phyloP scores from a whole-genome alignment of 202 grass and related monocot genomes.

The Miscanthus sacchariflorus region DNA sequence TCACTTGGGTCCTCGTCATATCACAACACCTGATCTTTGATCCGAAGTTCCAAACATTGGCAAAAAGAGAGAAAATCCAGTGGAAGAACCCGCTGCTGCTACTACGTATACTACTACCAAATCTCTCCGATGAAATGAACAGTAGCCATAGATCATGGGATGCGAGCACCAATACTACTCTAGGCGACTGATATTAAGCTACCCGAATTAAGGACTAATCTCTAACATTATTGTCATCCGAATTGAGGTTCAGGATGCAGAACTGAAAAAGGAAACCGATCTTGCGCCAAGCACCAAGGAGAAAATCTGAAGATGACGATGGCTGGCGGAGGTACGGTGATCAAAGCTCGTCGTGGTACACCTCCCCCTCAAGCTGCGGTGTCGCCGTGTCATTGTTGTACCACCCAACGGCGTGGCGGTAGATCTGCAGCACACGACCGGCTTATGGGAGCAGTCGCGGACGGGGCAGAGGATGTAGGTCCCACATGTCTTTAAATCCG shows the following conservation, averaged over 20 bases:
- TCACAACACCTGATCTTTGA: not conserved
- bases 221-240: not conserved
- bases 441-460: not conserved
- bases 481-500: no score
- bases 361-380: not conserved
- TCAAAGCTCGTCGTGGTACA: not conserved
- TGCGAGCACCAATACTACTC: not conserved
- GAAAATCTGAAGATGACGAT: not conserved
- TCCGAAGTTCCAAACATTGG: no score
- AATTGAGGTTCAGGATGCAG: not conserved
- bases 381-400: not conserved
- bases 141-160: not conserved
- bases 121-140: not conserved
- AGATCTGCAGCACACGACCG: not conserved
- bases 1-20: no score
- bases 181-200: not conserved
- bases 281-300: not conserved
- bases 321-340: not conserved
- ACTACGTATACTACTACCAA: not conserved
- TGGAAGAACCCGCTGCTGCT: not conserved
- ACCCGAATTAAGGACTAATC: not conserved
- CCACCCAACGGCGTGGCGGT: not conserved
- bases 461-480: conserved; percentile 1
- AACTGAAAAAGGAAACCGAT: not conserved
- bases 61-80: no score